These are phyloP conservation scores for Vitis amurensis DNA, from an alignment of 164 flowering plant genomes.

Conservation along the genomic window DNA sequence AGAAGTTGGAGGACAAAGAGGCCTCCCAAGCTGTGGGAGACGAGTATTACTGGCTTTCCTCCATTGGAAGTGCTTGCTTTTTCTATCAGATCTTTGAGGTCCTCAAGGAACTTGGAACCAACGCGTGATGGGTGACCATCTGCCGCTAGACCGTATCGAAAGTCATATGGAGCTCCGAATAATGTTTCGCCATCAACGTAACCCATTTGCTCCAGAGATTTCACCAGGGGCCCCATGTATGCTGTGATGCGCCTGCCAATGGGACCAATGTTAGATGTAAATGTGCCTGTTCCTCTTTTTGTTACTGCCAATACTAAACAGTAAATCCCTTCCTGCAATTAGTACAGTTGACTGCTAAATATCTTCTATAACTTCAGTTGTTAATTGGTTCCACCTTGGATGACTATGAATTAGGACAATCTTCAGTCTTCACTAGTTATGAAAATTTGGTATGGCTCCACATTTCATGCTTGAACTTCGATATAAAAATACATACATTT, in stretches of 20 bases:
- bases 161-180: slow-evolving; percentile 93
- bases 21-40: slow-evolving; percentile 92
- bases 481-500: no score
- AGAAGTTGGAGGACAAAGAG: slow-evolving; percentile 80
- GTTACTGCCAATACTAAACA: no score
- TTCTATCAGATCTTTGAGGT: slow-evolving; percentile 67
- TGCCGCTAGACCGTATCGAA: slow-evolving; percentile 78
- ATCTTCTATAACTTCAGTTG: no score
- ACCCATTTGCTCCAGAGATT: slow-evolving; percentile 56
- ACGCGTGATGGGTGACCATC: slow-evolving; percentile 58
- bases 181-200: slow-evolving; percentile 61
- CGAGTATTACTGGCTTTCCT: slow-evolving; percentile 70
- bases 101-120: slow-evolving; percentile 60
- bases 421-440: no score
- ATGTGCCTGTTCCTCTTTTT: no score
- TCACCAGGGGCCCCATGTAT: slow-evolving; percentile 77
- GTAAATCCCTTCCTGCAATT: no score
- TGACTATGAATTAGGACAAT: no score
- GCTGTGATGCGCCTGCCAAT: slow-evolving; percentile 54
- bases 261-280: no score
- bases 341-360: no score
- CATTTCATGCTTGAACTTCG: no score
- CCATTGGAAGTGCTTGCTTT: slow-evolving; percentile 58
- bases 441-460: no score
- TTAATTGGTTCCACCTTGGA: no score